Evolutionary conservation across 73 alveolate species (phyloP).

Genomic region (Paramecium pentaurelia): DNA sequence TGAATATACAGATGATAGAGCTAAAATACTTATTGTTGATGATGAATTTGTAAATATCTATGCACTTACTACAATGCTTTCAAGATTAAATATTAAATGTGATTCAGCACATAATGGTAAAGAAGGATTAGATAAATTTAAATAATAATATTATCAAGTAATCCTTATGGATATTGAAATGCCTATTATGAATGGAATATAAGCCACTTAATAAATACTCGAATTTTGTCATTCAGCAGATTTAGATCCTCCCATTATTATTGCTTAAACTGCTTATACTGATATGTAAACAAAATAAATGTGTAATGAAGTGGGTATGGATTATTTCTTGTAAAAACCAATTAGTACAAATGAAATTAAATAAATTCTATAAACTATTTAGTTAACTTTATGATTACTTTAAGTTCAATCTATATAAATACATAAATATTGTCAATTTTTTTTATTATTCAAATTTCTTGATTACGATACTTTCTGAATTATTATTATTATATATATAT

Average conservation of each 20-base stretch:
- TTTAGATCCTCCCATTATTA: not conserved
- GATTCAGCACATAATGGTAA: conserved; percentile 39
- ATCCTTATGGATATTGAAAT: conserved; percentile 27
- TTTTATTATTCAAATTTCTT: not conserved
- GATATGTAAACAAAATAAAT: not conserved
- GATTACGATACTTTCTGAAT: not conserved
- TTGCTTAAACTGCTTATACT: conserved; percentile 33
- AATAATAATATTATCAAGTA: not conserved
- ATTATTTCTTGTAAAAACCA: not conserved
- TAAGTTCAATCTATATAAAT: not conserved
- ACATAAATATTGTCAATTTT: not conserved
- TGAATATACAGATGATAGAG: not conserved
- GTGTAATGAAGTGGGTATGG: conserved; percentile 25
- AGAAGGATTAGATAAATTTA: not conserved
- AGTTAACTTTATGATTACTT: not conserved
- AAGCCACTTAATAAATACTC: not conserved
- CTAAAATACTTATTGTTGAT: not conserved
- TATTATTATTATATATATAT: not conserved
- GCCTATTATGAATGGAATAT: conserved; percentile 25
- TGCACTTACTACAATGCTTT: not conserved
- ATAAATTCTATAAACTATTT: not conserved
- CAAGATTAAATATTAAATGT: not conserved
- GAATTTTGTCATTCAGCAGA: not conserved
- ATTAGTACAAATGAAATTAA: not conserved
- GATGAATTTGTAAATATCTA: conserved; percentile 36